Base-by-base conservation (phyloP, 345 rosid species). In the Euphorbia lathyris region DNA sequence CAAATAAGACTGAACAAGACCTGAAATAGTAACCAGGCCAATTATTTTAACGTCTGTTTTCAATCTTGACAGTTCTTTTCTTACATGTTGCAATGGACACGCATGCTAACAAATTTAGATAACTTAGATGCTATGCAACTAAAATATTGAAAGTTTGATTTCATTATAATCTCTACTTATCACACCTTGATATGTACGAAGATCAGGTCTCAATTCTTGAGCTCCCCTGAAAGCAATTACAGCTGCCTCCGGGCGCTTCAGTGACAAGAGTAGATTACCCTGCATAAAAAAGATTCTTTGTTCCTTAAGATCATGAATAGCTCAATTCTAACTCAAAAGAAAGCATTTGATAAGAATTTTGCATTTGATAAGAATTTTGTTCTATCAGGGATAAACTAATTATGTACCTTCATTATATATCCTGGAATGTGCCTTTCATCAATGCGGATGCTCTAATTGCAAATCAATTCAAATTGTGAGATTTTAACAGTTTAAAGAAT, bases 161-260 rank as follows among this genome's bases (percentile, higher is more conserved):
- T 63, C 53, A 45, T 27, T 55, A 53, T 64, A 47, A 16, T 47
- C 58, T 59, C 51, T 19, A 53, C 25, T 68, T 68, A 73, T 72
- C 74, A 58, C 55, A 93, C 99, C 99, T 95, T 92, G 98, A 84
- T 89, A 95, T 70, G 98, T 82, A 76, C 99, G 97, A 76, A 95
- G 96, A 86, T 95, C 99, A 48, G 99, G 80, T 74, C 99, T 90
- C 84, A 92, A 80, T 77, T 95, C 97, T 77, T 87, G 99, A 73
- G 99, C 96, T 79, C 87, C 88, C 80, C 96, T 87, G 80, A 90
- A 92, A 70, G 98, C 97, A 59, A 87, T 63, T 12, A 86, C 94
- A 69, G 99, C 97, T 77, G 90, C 88, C 73, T 90, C 99, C 71
- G 92, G 92, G 57, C 91, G 84, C 84, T 87, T 93, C 76, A 88